A percentile compares a stretch with the other conserved stretches of the same genome.
Conservation (phyloP, 2,329 filamentous ascomycete species). For the Didymella glomerata region DNA sequence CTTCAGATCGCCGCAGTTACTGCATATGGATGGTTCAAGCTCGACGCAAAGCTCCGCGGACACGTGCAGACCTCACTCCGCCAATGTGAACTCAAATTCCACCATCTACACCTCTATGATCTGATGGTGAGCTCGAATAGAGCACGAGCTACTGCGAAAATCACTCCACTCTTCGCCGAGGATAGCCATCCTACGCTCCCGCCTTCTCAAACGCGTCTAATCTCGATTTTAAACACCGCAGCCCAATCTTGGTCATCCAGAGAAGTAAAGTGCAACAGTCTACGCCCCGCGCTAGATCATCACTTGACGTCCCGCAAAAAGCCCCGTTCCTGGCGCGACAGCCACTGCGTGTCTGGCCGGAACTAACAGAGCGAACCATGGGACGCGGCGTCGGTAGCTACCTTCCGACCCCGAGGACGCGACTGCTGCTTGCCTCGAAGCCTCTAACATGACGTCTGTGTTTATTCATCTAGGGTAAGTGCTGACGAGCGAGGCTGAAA, state of each 20-base stretch:
- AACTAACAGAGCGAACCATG: conserved; percentile 14
- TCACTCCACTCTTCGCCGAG: conserved; percentile 4
- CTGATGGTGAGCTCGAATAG: neutral
- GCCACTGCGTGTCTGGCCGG: conserved; percentile 16
- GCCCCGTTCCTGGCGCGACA: conserved; percentile 18
- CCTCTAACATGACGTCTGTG: neutral
- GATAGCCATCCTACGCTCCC: neutral
- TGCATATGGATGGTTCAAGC: neutral
- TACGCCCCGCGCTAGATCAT: neutral
- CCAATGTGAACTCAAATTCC: conserved; percentile 7
- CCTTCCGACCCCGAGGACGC: conserved; percentile 1
- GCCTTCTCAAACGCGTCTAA: conserved; percentile 4
- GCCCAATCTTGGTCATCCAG: conserved; percentile 9
- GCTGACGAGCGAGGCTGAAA: conserved; percentile 6
- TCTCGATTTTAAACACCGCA: neutral
- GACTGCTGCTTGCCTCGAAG: neutral
- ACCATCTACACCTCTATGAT: neutral
- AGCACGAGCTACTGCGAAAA: conserved; percentile 5
- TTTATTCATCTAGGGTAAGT: neutral
- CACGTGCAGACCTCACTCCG: conserved; percentile 2
- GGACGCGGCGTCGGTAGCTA: conserved; percentile 4
- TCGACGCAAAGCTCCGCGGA: conserved; percentile 2
- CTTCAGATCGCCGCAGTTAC: conserved; percentile 1
- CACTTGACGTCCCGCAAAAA: conserved; percentile 4
- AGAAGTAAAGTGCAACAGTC: neutral